These are phyloP conservation scores for Penicillium sp. DNA, from an alignment of 2,329 filamentous ascomycete species.

Conservation along the genomic window DNA sequence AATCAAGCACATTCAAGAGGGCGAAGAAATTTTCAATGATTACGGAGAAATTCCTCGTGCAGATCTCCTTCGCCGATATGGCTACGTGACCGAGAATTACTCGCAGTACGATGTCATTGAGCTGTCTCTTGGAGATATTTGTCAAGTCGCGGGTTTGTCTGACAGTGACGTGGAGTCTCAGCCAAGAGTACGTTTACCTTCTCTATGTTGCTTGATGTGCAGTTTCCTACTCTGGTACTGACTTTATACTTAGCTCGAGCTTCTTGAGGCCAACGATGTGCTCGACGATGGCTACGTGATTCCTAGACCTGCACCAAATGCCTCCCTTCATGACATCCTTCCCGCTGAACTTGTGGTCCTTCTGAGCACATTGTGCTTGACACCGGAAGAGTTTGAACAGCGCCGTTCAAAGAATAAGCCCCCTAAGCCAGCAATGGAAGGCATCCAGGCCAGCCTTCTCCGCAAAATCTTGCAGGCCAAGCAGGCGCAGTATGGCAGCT, in stretches of 20 bases:
- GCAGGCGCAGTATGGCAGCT: constrained; percentile 48
- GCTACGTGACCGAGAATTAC: constrained; percentile 77
- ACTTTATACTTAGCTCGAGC: constrained; percentile 32
- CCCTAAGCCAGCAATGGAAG: constrained; percentile 30
- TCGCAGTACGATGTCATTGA: constrained; percentile 77
- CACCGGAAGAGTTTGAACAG: constrained; percentile 29
- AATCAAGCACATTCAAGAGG: constrained; percentile 60
- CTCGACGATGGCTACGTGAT: constrained; percentile 71
- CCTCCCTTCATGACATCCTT: constrained; percentile 30
- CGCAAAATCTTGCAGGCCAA: constrained; percentile 29
- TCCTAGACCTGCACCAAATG: constrained; percentile 23
- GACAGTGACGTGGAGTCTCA: constrained; percentile 25
- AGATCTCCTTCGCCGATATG: constrained; percentile 76
- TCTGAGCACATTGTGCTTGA: constrained; percentile 29
- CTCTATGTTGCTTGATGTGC: background rate
- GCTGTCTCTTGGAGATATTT: constrained; percentile 58
- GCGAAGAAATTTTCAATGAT: constrained; percentile 80
- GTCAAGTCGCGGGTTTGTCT: constrained; percentile 31
- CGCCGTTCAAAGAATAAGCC: constrained; percentile 32
- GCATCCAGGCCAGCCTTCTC: constrained; percentile 29
- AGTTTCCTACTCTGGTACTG: background rate
- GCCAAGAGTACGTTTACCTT: constrained; percentile 24
- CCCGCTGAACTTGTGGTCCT: constrained; percentile 37
- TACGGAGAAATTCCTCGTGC: constrained; percentile 79
- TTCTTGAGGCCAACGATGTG: constrained; percentile 58